These are phyloP conservation scores for Salix caprea DNA, from an alignment of 345 rosid species.

Conservation along the genomic window DNA sequence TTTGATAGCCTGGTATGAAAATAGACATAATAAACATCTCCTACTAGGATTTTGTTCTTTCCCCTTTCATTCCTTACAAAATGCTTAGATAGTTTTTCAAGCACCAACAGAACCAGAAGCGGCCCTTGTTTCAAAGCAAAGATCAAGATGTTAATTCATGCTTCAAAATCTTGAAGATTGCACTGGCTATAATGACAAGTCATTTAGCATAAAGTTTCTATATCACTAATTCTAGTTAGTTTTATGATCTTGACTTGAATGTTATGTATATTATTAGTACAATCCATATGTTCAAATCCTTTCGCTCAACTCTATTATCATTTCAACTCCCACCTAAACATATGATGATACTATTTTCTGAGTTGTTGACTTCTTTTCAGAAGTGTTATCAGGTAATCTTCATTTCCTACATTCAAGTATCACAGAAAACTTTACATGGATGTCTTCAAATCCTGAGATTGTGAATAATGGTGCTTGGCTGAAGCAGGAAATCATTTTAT, in stretches of 20 bases:
- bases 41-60: background rate
- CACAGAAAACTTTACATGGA: background rate
- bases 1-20: background rate
- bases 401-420: background rate
- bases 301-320: background rate
- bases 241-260: slow-evolving; percentile 1
- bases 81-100: background rate
- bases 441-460: background rate
- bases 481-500: background rate
- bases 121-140: too few relatives aligned
- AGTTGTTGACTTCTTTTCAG: background rate
- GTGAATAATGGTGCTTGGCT: background rate
- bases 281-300: background rate
- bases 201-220: background rate
- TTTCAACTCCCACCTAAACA: background rate
- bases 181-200: background rate
- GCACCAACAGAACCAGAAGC: too few relatives aligned
- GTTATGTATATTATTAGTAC: background rate
- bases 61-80: background rate
- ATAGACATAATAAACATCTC: background rate
- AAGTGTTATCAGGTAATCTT: background rate
- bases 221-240: background rate
- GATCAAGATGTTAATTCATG: background rate
- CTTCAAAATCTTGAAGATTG: background rate
- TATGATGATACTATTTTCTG: background rate